Percentiles rank a stretch among this genome's conserved stretches.
phyloP scores from a whole-genome alignment of 2,329 filamentous ascomycete species.

The Beauveria varroae region DNA sequence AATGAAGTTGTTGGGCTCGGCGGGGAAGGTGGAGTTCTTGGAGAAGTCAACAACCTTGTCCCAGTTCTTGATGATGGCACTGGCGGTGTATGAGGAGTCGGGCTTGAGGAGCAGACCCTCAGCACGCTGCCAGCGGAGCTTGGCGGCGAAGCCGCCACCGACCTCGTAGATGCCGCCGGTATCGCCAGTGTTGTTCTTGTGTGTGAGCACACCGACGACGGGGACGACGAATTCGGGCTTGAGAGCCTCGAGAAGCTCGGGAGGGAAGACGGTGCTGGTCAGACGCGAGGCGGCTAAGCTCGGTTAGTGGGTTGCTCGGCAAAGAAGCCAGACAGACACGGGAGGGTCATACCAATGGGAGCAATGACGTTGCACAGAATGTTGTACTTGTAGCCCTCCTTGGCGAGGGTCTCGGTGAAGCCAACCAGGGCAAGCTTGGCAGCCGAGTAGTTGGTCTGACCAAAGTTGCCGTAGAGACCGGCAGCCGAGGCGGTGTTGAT shows the following conservation, averaged over 20 bases:
- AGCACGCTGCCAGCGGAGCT: slow-evolving; percentile 91
- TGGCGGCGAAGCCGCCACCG: slow-evolving; percentile 85
- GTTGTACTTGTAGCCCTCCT: slow-evolving; percentile 97
- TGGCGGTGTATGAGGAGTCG: slow-evolving; percentile 80
- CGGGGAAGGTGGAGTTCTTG: slow-evolving; percentile 66
- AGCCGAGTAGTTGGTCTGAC: slow-evolving; percentile 93
- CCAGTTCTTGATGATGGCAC: slow-evolving; percentile 86
- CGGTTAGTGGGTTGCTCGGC: slow-evolving; percentile 14
- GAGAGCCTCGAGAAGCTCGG: slow-evolving; percentile 77
- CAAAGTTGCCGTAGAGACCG: slow-evolving; percentile 91
- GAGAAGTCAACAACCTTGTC: slow-evolving; percentile 81
- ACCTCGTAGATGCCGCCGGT: slow-evolving; percentile 89
- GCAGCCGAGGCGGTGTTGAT: slow-evolving; percentile 98
- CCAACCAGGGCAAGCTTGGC: slow-evolving; percentile 93
- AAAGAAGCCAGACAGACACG: not conserved
- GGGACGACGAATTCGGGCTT: slow-evolving; percentile 95
- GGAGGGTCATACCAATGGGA: slow-evolving; percentile 52
- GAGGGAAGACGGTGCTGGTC: slow-evolving; percentile 92
- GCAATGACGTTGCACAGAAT: slow-evolving; percentile 93
- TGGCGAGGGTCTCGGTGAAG: slow-evolving; percentile 95
- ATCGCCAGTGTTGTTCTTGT: slow-evolving; percentile 76
- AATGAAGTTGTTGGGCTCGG: slow-evolving; percentile 82
- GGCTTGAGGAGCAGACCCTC: slow-evolving; percentile 83
- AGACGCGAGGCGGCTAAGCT: slow-evolving; percentile 75
- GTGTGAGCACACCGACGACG: slow-evolving; percentile 78